Evolutionary conservation across 1,284 basidiomycete species (phyloP), one percentile per base, ranked within the genome.

Genomic region (Ustilago trichophora): DNA sequence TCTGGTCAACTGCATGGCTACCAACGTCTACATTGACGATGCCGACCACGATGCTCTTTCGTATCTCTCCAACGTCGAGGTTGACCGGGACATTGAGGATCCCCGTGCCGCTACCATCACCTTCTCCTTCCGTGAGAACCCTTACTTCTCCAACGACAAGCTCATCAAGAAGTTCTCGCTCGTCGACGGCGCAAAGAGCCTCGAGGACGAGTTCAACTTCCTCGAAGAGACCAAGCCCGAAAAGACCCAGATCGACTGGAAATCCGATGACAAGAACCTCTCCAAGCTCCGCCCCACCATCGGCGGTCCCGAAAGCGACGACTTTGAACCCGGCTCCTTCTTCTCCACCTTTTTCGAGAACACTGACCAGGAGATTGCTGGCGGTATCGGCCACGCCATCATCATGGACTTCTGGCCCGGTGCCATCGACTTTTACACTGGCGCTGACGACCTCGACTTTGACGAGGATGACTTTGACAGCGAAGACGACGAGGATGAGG

Each of bases 321-420:
- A 85, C 50, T 87, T 87, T 32, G 91, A 92, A 53, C 83, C 86
- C 41, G 91, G 92, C 52, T 91, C 88, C 76, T 92, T 93, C 84
- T 93, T 93, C 86, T 91, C 91, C 83, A 89, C 88, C 75, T 92
- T 93, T 72, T 91, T 90, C 81, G 80, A 85, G 36, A 75, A 63
- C 52, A 60, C 60, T 19, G 59, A 68, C 44, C 51, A 46, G 27
- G 69, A 75, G 57, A 44, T 77, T 6, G 74, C 75, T 0, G 76
- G 70, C 36, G 69, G 67, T 25, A 77, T 80, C 19, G 78, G 76
- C 24, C 72, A 73, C 48, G 57, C 57, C 8, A 50, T 80, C 25
- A 76, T 77, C 41, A 74, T 77, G 52, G 76, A 78, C 35, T 64
- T 80, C 40, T 80, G 55, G 69, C 78, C 77, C 12, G 65, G 64